Conservation (phyloP, 208 protist genomes). For the Acanthamoeba lenticulata region DNA sequence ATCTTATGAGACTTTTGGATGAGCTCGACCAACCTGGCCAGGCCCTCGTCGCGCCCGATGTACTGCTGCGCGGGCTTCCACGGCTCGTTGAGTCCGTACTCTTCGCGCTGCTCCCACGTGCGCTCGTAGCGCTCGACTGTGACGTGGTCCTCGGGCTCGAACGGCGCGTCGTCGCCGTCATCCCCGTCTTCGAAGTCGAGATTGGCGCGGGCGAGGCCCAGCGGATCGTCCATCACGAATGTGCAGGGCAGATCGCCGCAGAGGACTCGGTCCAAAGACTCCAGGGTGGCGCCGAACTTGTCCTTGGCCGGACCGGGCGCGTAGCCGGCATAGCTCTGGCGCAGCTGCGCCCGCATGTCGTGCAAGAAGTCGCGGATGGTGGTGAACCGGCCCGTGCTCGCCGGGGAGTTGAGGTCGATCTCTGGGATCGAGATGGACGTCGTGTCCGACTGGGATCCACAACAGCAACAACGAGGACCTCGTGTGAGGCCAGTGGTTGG, state of each 20-base stretch:
- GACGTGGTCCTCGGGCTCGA: neutral
- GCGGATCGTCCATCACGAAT: conserved; percentile 54
- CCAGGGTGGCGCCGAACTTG: neutral
- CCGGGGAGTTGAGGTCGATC: conserved; percentile 46
- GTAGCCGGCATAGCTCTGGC: conserved; percentile 64
- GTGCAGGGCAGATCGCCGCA: conserved; percentile 50
- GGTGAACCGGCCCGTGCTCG: conserved; percentile 62
- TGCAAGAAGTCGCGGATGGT: conserved; percentile 38
- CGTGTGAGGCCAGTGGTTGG: no score
- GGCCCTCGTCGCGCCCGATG: neutral
- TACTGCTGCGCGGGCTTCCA: conserved; percentile 47
- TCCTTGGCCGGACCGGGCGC: conserved; percentile 9
- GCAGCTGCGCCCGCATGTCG: conserved; percentile 26
- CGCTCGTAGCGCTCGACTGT: conserved; percentile 30
- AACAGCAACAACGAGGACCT: neutral
- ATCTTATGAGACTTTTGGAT: conserved; percentile 22
- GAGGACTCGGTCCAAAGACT: neutral
- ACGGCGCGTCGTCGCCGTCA: neutral
- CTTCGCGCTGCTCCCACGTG: conserved; percentile 50
- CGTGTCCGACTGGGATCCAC: conserved; percentile 35
- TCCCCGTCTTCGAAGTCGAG: conserved; percentile 25
- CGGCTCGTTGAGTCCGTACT: conserved; percentile 53
- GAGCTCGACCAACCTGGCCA: neutral
- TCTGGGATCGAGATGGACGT: conserved; percentile 49
- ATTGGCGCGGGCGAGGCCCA: conserved; percentile 20